phyloP scores from a whole-genome alignment of 768 basidiomycete species.

The Trametes gibbosa region DNA sequence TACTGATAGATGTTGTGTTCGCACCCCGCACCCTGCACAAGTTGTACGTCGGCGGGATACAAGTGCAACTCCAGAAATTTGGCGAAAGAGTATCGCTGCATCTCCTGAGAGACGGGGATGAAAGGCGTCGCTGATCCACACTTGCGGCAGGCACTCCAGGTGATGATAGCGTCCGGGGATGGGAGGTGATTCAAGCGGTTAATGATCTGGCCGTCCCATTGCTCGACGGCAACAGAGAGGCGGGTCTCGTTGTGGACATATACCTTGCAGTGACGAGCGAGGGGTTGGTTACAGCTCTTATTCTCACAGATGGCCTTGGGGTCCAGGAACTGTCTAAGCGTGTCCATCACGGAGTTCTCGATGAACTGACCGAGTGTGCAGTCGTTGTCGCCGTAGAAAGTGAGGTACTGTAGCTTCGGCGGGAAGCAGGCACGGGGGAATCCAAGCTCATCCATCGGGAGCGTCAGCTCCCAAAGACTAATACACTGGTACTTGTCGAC shows the following conservation, averaged over 20 bases:
- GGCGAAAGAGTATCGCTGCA: constrained; percentile 91
- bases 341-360: constrained; percentile 71
- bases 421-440: constrained; percentile 74
- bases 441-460: constrained; percentile 70
- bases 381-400: constrained; percentile 92
- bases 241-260: constrained; percentile 87
- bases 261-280: constrained; percentile 84
- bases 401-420: constrained; percentile 68
- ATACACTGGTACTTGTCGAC: constrained; percentile 94
- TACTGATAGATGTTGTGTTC: constrained; percentile 93
- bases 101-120: constrained; percentile 86
- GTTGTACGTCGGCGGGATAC: constrained; percentile 83
- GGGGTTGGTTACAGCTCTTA: constrained; percentile 80
- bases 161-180: constrained; percentile 76
- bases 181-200: constrained; percentile 45
- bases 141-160: constrained; percentile 85
- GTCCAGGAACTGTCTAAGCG: constrained; percentile 65
- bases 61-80: constrained; percentile 96
- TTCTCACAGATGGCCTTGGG: constrained; percentile 76
- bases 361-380: constrained; percentile 92
- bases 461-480: constrained; percentile 71
- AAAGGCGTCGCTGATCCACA: constrained; percentile 82
- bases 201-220: constrained; percentile 79
- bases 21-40: constrained; percentile 87
- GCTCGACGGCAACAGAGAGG: constrained; percentile 83